Evolutionary conservation across 805 yeast species (phyloP), one percentile per base, ranked within the genome.

Genomic region (Lipomyces anomalus): DNA sequence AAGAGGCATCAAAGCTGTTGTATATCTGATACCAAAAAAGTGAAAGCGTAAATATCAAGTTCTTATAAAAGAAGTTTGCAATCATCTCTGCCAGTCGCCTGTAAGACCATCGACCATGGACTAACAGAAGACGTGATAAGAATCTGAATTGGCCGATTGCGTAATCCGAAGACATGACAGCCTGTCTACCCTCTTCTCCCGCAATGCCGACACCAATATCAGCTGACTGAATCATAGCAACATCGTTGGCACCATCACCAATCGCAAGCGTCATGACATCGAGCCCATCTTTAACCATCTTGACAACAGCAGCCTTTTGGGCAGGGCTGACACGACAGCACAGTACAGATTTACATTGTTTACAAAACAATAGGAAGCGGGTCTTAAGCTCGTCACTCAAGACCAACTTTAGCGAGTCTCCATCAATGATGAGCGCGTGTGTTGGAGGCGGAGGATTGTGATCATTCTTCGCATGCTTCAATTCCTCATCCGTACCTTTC

Each of bases 201-300:
- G 88, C 90, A 58, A 84, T 83, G 53, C 94, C 94, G 32, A 84
- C 81, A 46, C 94, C 94, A 28, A 84, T 79, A 61, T 84, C 82
- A 3, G 94, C 90, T 28, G 85, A 83, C 59, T 83, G 90, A 52
- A 84, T 84, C 94, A 84, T 84, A 6, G 92, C 84, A 40, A 84
- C 92, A 62, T 84, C 94, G 59, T 84, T 84, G 22, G 92, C 85
- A 52, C 94, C 94, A 61, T 84, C 94, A 26, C 94, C 94, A 61
- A 84, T 78, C 0, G 90, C 86, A 46, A 84, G 69, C 0, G 92
- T 82, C 79, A 82, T 82, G 28, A 84, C 92, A 40, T 74, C 73
- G 55, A 84, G 71, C 6, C 73, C 72, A 24, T 71, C 67, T 60
- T 81, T 81, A 22, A 84, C 88, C 67, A 80, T 64, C 50, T 68